These are phyloP conservation scores for Aureobasidium uvarum DNA, from an alignment of 2,329 filamentous ascomycete genomes.

Conservation along the genomic window DNA sequence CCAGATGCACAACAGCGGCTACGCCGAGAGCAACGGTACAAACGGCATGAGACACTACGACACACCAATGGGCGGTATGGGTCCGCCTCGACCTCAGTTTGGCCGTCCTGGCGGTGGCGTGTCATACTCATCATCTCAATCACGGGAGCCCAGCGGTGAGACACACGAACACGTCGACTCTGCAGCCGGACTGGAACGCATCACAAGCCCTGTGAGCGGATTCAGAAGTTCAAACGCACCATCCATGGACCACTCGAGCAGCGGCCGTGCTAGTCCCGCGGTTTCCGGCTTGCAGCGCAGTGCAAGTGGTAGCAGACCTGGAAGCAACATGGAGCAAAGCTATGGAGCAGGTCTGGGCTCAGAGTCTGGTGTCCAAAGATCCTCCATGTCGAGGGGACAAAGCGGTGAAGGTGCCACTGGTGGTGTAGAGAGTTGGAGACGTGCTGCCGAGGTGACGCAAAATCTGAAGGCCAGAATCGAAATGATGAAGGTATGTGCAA, in stretches of 20 bases:
- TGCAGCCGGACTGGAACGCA: slow-evolving; percentile 17
- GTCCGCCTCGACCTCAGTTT: slow-evolving; percentile 14
- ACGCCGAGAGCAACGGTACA: slow-evolving; percentile 27
- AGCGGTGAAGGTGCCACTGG: slow-evolving; percentile 19
- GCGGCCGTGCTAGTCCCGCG: slow-evolving; percentile 26
- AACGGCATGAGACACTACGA: slow-evolving; percentile 28
- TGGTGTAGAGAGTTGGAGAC: slow-evolving; percentile 89
- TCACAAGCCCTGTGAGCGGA: slow-evolving; percentile 13
- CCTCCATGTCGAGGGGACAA: slow-evolving; percentile 3
- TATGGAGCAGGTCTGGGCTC: slow-evolving; percentile 3
- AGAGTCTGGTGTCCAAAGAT: slow-evolving; percentile 8
- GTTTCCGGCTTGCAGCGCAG: slow-evolving; percentile 21
- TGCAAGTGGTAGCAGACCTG: slow-evolving; percentile 20
- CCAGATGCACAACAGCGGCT: slow-evolving; percentile 24
- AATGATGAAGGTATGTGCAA: slow-evolving; percentile 77
- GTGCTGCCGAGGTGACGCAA: slow-evolving; percentile 95
- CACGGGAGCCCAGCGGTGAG: slow-evolving; percentile 23
- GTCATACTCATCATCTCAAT: slow-evolving; percentile 19
- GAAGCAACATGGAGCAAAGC: slow-evolving; percentile 13
- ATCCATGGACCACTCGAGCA: slow-evolving; percentile 23
- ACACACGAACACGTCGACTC: slow-evolving; percentile 46
- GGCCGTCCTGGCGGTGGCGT: slow-evolving; percentile 2
- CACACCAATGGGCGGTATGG: slow-evolving; percentile 14
- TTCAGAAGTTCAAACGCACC: slow-evolving; percentile 19
- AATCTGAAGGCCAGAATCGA: slow-evolving; percentile 97